phyloP scores from a whole-genome alignment of 2,329 filamentous ascomycete genomes.

The Xylaria hypoxylon region DNA sequence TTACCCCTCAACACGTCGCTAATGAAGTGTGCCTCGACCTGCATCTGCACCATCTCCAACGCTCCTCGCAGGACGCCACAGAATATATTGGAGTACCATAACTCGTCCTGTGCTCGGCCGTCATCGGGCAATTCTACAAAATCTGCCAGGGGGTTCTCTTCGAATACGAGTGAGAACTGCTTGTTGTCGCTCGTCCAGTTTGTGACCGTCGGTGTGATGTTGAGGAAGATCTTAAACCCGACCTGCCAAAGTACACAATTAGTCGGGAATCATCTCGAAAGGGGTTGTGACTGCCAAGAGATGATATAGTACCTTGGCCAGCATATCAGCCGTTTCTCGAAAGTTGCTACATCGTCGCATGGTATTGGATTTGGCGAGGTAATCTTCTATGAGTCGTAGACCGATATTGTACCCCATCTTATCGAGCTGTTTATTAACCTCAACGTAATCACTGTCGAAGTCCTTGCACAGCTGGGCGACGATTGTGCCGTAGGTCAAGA shows the following conservation, averaged over 20 bases:
- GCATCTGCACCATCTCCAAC: constrained; percentile 99
- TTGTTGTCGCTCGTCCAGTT: constrained; percentile 98
- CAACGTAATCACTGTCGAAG: constrained; percentile 91
- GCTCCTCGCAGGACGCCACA: constrained; percentile 92
- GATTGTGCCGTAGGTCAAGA: constrained; percentile 96
- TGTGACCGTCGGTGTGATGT: constrained; percentile 91
- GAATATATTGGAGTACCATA: constrained; percentile 98
- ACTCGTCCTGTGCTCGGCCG: constrained; percentile 91
- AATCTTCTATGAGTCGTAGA: constrained; percentile 94
- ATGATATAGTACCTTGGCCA: constrained; percentile 76
- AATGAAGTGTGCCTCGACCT: constrained; percentile 96
- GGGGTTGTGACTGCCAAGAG: background rate
- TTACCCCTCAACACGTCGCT: constrained; percentile 93
- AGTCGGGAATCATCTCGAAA: constrained; percentile 28
- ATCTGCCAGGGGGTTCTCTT: constrained; percentile 96
- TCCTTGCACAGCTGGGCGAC: constrained; percentile 97
- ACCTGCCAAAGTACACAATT: constrained; percentile 66
- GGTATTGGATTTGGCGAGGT: constrained; percentile 92
- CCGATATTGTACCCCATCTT: constrained; percentile 99
- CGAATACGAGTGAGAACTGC: constrained; percentile 94
- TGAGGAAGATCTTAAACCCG: constrained; percentile 99
- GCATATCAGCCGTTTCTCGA: constrained; percentile 95
- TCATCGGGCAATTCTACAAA: constrained; percentile 98
- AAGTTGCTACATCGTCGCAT: constrained; percentile 92
- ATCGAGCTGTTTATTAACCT: constrained; percentile 97